Conservation (phyloP, 225 moss, liverwort and hornwort species). For the Sphagnum tenellum region DNA sequence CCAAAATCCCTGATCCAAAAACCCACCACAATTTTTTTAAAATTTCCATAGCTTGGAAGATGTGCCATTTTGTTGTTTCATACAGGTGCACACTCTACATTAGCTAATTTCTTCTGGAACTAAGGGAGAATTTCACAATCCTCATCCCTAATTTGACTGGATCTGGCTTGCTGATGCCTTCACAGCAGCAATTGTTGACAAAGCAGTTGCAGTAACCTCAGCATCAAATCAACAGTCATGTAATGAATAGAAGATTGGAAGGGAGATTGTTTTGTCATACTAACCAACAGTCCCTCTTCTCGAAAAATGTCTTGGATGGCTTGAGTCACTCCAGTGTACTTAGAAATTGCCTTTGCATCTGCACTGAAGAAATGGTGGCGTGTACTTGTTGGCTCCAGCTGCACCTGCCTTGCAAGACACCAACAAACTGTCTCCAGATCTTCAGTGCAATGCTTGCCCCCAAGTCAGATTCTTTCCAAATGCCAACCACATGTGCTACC, state of each 20-base stretch:
- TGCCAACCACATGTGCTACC: too few relatives aligned
- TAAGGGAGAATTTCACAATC: too few relatives aligned
- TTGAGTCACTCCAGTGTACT: conserved; percentile 88
- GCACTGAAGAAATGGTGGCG: conserved; percentile 13
- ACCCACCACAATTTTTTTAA: too few relatives aligned
- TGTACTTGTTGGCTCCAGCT: conserved; percentile 79
- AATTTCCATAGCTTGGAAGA: too few relatives aligned
- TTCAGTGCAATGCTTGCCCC: conserved; percentile 11
- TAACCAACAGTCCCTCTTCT: conserved; percentile 79
- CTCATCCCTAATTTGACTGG: too few relatives aligned
- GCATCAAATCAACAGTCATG: neutral
- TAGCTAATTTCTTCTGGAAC: too few relatives aligned
- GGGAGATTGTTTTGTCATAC: neutral
- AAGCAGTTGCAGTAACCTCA: too few relatives aligned
- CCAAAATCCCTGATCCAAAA: conserved; percentile 65
- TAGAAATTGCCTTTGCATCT: conserved; percentile 35
- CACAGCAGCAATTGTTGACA: too few relatives aligned
- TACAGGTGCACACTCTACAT: too few relatives aligned
- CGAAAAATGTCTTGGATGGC: conserved; percentile 59
- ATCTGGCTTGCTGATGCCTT: too few relatives aligned
- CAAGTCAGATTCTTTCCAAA: too few relatives aligned
- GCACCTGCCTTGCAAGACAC: conserved; percentile 57
- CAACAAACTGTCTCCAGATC: conserved; percentile 25
- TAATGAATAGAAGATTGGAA: neutral
- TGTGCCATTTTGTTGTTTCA: too few relatives aligned